These are phyloP conservation scores for Cucumis variabilis DNA, from an alignment of 331 rosid genomes.

Conservation along the genomic window DNA sequence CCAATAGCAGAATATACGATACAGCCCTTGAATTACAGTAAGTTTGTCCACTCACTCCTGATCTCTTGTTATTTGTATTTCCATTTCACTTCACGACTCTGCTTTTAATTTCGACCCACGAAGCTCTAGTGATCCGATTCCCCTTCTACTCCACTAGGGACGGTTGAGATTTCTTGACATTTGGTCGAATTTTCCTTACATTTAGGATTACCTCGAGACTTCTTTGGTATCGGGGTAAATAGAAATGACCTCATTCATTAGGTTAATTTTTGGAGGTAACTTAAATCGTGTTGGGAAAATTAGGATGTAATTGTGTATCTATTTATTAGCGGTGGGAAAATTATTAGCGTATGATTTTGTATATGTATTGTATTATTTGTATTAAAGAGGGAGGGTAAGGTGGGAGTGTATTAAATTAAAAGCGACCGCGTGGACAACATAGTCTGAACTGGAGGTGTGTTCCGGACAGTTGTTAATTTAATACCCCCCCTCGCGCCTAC, in stretches of 20 bases:
- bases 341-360: background rate
- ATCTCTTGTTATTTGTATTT: background rate
- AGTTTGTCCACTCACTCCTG: background rate
- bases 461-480: constrained; percentile 17
- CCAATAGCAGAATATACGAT: background rate
- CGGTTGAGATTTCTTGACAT: no score
- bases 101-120: background rate
- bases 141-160: background rate
- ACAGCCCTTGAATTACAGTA: constrained; percentile 16
- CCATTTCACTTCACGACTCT: background rate
- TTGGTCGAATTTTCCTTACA: no score
- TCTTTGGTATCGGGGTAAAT: background rate
- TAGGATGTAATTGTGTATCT: no score
- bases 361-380: background rate
- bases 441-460: background rate
- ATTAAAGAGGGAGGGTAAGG: background rate
- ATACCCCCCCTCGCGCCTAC: background rate
- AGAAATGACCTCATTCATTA: background rate
- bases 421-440: constrained; percentile 15
- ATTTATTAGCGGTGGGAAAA: background rate
- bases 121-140: background rate
- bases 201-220: background rate
- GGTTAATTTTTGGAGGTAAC: background rate
- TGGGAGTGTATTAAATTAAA: constrained; percentile 10
- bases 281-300: background rate